These are phyloP conservation scores for Geosiphon pyriformis DNA, from an alignment of 192 early-diverging fungal genomes.

Conservation along the genomic window DNA sequence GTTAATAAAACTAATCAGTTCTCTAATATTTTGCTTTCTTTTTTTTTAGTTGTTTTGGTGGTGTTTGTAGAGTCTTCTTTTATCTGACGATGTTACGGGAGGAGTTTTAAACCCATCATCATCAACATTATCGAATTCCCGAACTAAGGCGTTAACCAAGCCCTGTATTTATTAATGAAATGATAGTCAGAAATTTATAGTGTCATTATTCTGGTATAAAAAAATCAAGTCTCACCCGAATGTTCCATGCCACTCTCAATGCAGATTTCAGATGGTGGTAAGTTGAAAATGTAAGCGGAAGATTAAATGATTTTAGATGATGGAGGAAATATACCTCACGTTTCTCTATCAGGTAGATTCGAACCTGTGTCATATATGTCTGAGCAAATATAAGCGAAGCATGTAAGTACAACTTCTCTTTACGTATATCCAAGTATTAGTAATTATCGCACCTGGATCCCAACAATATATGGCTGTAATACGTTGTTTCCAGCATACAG, in stretches of 20 bases:
- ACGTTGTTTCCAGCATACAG: background rate
- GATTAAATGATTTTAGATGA: slow-evolving; percentile 16
- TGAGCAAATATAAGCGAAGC: slow-evolving; percentile 1
- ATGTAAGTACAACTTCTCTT: slow-evolving; percentile 1
- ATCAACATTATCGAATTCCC: slow-evolving; percentile 5
- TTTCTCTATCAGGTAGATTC: slow-evolving; percentile 19
- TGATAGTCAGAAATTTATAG: slow-evolving; percentile 11
- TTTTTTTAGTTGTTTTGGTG: slow-evolving; percentile 10
- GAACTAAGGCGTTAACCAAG: slow-evolving; percentile 3
- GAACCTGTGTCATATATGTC: slow-evolving; percentile 18
- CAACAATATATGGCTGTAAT: slow-evolving; percentile 9
- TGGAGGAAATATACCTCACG: slow-evolving; percentile 17
- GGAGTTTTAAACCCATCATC: slow-evolving; percentile 18
- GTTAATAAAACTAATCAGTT: background rate
- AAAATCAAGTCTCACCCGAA: slow-evolving; percentile 18
- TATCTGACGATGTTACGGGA: background rate
- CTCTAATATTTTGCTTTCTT: background rate
- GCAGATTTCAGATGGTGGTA: slow-evolving; percentile 12
- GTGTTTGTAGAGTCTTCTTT: slow-evolving; percentile 7
- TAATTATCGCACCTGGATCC: background rate
- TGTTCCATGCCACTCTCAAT: slow-evolving; percentile 13
- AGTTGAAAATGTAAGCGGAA: slow-evolving; percentile 11
- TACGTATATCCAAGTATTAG: background rate
- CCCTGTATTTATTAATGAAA: slow-evolving; percentile 4
- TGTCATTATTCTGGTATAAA: slow-evolving; percentile 14